A percentile compares a stretch with the other conserved stretches of the same genome.
phyloP scores from a whole-genome alignment of 352 stramenopile genomes.

The Pilasporangium apinafurcum region DNA sequence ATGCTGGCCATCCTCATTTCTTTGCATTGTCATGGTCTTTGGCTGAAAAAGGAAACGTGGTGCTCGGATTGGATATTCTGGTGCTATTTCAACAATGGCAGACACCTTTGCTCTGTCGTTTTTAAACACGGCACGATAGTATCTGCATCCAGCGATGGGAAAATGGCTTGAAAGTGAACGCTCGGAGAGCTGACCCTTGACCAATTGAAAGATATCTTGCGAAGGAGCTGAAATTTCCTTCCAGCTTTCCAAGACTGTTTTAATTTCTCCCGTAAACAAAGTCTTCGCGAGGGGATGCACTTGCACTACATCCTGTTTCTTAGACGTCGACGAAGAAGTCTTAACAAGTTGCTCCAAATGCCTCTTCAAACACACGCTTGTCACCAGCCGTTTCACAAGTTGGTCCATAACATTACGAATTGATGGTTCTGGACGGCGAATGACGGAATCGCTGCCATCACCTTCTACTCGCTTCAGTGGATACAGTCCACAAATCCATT shows the following conservation, averaged over 20 bases:
- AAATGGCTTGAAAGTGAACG: constrained; percentile 15
- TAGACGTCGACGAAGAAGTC: constrained; percentile 3
- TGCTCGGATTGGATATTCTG: constrained; percentile 57
- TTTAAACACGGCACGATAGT: constrained; percentile 45
- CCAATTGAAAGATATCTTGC: constrained; percentile 36
- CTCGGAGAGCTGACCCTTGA: constrained; percentile 18
- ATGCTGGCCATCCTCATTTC: constrained; percentile 23
- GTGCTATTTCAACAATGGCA: constrained; percentile 49
- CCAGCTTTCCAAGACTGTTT: constrained; percentile 50
- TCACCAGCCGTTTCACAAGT: constrained; percentile 47
- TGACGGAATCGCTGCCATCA: background rate
- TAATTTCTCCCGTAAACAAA: constrained; percentile 33
- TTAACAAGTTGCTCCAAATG: constrained; percentile 39
- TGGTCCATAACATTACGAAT: constrained; percentile 61
- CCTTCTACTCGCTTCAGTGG: constrained; percentile 28
- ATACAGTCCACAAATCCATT: constrained; percentile 69
- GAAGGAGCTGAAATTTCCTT: constrained; percentile 27
- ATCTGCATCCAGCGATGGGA: constrained; percentile 27
- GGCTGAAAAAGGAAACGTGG: constrained; percentile 60
- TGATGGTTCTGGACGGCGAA: constrained; percentile 47
- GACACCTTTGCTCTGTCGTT: constrained; percentile 32
- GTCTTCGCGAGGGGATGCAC: constrained; percentile 27
- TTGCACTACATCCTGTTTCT: constrained; percentile 10
- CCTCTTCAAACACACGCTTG: constrained; percentile 29
- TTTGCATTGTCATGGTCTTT: constrained; percentile 11